These are phyloP conservation scores for Arabidopsis hybrid DNA, from an alignment of 441 rosid genomes.

Conservation along the genomic window DNA sequence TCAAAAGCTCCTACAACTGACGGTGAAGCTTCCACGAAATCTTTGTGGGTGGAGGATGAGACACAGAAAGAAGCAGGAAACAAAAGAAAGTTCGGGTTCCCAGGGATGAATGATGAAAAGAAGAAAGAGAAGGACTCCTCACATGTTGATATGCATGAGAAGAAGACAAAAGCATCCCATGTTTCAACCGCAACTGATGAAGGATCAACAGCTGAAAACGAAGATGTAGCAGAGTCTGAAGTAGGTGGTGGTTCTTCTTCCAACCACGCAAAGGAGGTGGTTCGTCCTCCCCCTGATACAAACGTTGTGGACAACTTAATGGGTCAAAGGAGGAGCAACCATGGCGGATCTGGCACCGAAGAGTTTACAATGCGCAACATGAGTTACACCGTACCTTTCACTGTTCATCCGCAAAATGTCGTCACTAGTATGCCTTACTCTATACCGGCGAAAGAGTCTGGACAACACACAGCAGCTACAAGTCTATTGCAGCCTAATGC, in stretches of 20 bases:
- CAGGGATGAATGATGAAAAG: slow-evolving; percentile 62
- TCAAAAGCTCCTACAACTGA: slow-evolving; percentile 59
- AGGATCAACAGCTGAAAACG: slow-evolving; percentile 89
- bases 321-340: slow-evolving; percentile 55
- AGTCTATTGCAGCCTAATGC: slow-evolving; percentile 55
- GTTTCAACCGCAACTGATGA: slow-evolving; percentile 77
- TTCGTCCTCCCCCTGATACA: slow-evolving; percentile 55
- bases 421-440: slow-evolving; percentile 60
- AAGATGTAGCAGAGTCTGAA: slow-evolving; percentile 95
- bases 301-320: slow-evolving; percentile 47
- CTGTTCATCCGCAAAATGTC: slow-evolving; percentile 56
- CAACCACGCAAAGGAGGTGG: slow-evolving; percentile 61
- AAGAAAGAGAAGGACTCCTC: slow-evolving; percentile 62
- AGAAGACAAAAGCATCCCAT: slow-evolving; percentile 65
- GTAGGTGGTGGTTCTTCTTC: slow-evolving; percentile 83
- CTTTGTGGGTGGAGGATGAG: slow-evolving; percentile 74
- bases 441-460: slow-evolving; percentile 61
- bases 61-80: slow-evolving; percentile 55
- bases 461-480: slow-evolving; percentile 52
- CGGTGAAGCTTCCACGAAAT: slow-evolving; percentile 60
- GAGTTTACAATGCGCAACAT: slow-evolving; percentile 65
- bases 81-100: slow-evolving; percentile 72
- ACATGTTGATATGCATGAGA: slow-evolving; percentile 61
- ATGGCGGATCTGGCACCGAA: slow-evolving; percentile 53
- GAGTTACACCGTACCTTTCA: slow-evolving; percentile 61